Percentiles rank a stretch among this genome's conserved stretches.
Conservation (phyloP, 176 grass and related monocot genomes). For the Lolium rigidum region DNA sequence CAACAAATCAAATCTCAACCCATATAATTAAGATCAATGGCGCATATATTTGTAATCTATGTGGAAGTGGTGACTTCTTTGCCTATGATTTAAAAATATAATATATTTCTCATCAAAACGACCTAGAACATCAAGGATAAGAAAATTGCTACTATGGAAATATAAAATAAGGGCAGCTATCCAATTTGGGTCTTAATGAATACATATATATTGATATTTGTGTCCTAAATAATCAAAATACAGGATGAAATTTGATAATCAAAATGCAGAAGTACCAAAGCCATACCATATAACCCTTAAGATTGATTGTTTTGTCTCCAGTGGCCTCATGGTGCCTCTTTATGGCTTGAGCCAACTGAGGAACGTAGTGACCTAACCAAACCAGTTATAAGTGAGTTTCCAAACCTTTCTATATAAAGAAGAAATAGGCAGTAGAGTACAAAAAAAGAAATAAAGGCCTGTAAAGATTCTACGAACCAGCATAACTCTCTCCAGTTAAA, state of each 20-base stretch:
- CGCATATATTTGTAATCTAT: neutral
- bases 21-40: neutral
- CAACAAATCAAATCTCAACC: neutral
- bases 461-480: conserved; percentile 56
- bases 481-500: conserved; percentile 93
- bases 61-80: neutral
- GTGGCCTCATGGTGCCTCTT: conserved; percentile 70
- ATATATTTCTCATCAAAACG: neutral
- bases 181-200: conserved; percentile 10
- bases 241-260: conserved; percentile 14
- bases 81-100: neutral
- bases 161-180: neutral
- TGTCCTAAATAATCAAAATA: conserved; percentile 34
- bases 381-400: conserved; percentile 33
- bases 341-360: conserved; percentile 95
- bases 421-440: neutral
- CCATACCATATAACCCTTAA: conserved; percentile 95
- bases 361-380: conserved; percentile 91
- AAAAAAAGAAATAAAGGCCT: conserved; percentile 28
- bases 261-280: conserved; percentile 38
- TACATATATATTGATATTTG: conserved; percentile 13
- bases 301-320: conserved; percentile 83
- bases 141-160: neutral
- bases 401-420: neutral
- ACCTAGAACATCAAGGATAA: neutral